phyloP scores from a whole-genome alignment of 441 rosid species.

The Metrosideros polymorpha region DNA sequence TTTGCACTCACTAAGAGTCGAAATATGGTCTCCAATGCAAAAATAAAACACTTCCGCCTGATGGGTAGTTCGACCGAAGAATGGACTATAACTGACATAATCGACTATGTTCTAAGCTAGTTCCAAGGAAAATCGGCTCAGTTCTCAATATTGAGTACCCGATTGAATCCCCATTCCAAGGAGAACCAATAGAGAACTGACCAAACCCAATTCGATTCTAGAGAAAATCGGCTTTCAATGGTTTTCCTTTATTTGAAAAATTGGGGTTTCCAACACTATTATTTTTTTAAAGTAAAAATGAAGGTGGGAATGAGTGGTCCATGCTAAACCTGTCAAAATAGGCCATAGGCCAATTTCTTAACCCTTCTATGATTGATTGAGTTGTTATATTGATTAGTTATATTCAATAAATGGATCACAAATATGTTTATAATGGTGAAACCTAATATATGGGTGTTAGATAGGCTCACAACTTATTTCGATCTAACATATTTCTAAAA shows the following conservation, averaged over 20 bases:
- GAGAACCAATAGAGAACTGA: neutral
- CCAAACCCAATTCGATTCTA: neutral
- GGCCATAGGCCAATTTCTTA: no score
- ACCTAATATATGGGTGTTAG: no score
- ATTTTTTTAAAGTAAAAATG: neutral
- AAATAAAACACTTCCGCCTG: neutral
- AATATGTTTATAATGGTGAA: no score
- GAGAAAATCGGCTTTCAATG: accelerated
- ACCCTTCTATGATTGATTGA: no score
- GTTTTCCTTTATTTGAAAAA: neutral
- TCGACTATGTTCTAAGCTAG: accelerated
- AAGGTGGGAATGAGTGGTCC: neutral
- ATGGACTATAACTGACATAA: neutral
- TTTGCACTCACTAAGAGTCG: accelerated
- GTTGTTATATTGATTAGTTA: no score
- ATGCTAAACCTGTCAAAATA: no score
- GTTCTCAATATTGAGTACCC: accelerated
- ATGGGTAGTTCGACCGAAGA: neutral
- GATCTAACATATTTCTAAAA: no score
- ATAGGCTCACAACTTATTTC: no score
- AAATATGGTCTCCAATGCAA: neutral
- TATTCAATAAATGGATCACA: no score
- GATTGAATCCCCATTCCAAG: neutral
- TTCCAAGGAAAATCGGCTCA: neutral
- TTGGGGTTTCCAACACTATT: neutral